Percentiles rank a stretch among this genome's conserved stretches.
These are phyloP conservation scores for Ganoderma leucocontextum DNA, from an alignment of 1,284 basidiomycete genomes.

Conservation along the genomic window DNA sequence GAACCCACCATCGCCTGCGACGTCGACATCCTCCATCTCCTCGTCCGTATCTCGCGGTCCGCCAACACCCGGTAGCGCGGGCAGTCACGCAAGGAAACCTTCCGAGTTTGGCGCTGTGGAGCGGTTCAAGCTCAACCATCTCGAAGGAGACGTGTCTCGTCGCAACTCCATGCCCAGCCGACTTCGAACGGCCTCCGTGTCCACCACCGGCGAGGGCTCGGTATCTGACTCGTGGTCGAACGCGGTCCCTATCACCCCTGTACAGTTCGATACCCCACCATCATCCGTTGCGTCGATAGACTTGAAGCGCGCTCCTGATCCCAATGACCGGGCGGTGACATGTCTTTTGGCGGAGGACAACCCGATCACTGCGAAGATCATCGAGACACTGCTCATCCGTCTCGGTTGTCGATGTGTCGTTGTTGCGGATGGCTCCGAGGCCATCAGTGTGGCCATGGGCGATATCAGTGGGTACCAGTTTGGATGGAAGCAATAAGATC, in stretches of 20 bases:
- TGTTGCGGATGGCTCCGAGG: constrained; percentile 95
- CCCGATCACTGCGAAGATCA: constrained; percentile 94
- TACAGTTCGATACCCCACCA: constrained; percentile 72
- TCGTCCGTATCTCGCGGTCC: constrained; percentile 89
- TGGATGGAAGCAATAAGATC: constrained; percentile 27
- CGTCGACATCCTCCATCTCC: constrained; percentile 91
- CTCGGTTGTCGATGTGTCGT: constrained; percentile 95
- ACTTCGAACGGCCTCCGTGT: constrained; percentile 86
- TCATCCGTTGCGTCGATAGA: constrained; percentile 84
- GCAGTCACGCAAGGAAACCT: constrained; percentile 78
- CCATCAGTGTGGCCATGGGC: constrained; percentile 95
- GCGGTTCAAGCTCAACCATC: constrained; percentile 82
- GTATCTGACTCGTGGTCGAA: constrained; percentile 77
- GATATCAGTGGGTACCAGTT: constrained; percentile 81
- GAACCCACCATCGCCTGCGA: constrained; percentile 88
- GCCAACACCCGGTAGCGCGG: constrained; percentile 70
- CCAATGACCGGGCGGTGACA: constrained; percentile 82
- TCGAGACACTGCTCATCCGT: constrained; percentile 91
- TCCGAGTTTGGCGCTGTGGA: constrained; percentile 88
- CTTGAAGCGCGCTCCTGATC: constrained; percentile 73
- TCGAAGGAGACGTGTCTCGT: constrained; percentile 72
- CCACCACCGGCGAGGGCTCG: constrained; percentile 79
- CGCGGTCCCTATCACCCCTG: constrained; percentile 59
- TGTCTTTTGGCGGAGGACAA: constrained; percentile 97
- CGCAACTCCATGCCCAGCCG: constrained; percentile 91